These are phyloP conservation scores for Zygotorulaspora sp. DNA, from an alignment of 805 yeast species.

Conservation along the genomic window DNA sequence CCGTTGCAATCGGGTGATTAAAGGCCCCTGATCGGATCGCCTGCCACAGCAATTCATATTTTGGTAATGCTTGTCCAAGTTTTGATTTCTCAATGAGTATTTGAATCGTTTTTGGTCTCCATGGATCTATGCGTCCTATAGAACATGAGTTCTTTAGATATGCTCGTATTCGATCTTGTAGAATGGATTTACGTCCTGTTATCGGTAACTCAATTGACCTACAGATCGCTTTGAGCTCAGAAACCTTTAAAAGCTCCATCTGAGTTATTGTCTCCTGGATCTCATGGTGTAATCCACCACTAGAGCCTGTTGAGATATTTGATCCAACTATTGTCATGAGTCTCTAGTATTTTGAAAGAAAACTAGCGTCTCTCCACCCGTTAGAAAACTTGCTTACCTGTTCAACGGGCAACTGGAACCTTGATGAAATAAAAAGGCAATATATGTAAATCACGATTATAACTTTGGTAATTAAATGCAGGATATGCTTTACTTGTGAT, in stretches of 20 bases:
- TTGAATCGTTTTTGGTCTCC: slow-evolving; percentile 44
- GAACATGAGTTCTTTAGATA: slow-evolving; percentile 42
- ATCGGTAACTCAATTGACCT: slow-evolving; percentile 45
- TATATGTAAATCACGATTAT: no score
- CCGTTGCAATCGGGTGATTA: slow-evolving; percentile 26
- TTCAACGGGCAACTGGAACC: no score
- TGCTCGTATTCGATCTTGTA: slow-evolving; percentile 50
- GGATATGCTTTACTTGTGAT: no score
- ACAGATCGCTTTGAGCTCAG: slow-evolving; percentile 50
- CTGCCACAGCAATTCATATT: slow-evolving; percentile 34
- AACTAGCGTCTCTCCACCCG: not conserved
- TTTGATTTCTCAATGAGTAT: slow-evolving; percentile 41
- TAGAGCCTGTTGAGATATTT: slow-evolving; percentile 6
- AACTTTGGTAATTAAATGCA: no score
- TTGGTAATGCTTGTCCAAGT: slow-evolving; percentile 38
- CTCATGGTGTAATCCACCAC: slow-evolving; percentile 30
- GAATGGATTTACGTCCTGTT: slow-evolving; percentile 58
- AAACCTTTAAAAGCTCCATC: slow-evolving; percentile 42
- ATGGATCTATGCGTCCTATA: slow-evolving; percentile 39
- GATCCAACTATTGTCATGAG: slow-evolving; percentile 2
- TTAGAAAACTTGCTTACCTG: not conserved
- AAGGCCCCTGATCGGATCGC: slow-evolving; percentile 22
- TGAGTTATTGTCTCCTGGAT: slow-evolving; percentile 33
- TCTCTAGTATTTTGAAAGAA: not conserved
- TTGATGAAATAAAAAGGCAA: no score